Percentiles rank a stretch among this genome's conserved stretches.
phyloP scores from a whole-genome alignment of 2,329 filamentous ascomycete species.

The Trichoderma hamatum region DNA sequence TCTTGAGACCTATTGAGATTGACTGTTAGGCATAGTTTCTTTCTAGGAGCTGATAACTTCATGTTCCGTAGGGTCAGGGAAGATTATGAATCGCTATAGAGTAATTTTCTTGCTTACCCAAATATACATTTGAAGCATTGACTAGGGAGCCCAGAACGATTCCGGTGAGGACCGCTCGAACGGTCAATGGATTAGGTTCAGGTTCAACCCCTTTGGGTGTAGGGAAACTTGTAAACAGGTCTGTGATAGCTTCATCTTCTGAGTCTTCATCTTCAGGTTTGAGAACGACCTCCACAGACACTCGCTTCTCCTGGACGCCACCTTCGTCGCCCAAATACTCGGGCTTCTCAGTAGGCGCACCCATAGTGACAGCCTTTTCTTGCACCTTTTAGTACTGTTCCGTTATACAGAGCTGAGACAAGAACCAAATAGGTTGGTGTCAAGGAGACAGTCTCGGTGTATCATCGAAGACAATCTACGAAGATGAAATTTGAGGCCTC shows the following conservation, averaged over 20 bases:
- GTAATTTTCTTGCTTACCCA: conserved; percentile 45
- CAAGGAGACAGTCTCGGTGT: background rate
- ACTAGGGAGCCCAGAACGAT: conserved; percentile 60
- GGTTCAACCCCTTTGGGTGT: conserved; percentile 46
- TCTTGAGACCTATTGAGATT: conserved; percentile 48
- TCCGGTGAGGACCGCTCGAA: conserved; percentile 59
- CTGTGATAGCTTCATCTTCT: conserved; percentile 37
- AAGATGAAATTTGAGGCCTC: background rate
- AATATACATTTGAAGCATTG: conserved; percentile 65
- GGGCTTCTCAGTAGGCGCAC: background rate
- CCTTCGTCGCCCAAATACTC: conserved; percentile 9
- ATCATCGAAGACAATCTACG: background rate
- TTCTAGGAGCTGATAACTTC: too few relatives aligned
- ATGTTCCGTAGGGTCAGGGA: background rate
- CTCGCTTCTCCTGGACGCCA: conserved; percentile 32
- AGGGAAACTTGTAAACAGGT: conserved; percentile 48
- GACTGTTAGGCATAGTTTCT: background rate
- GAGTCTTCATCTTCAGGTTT: conserved; percentile 36
- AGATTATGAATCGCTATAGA: too few relatives aligned
- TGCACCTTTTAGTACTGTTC: background rate
- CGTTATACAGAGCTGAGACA: background rate
- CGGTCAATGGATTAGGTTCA: conserved; percentile 54
- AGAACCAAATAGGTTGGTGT: background rate
- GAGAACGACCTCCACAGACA: conserved; percentile 32
- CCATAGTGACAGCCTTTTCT: conserved; percentile 1